Base-by-base conservation (phyloP, 1,284 basidiomycete genomes). In the Trametes polyzona region DNA sequence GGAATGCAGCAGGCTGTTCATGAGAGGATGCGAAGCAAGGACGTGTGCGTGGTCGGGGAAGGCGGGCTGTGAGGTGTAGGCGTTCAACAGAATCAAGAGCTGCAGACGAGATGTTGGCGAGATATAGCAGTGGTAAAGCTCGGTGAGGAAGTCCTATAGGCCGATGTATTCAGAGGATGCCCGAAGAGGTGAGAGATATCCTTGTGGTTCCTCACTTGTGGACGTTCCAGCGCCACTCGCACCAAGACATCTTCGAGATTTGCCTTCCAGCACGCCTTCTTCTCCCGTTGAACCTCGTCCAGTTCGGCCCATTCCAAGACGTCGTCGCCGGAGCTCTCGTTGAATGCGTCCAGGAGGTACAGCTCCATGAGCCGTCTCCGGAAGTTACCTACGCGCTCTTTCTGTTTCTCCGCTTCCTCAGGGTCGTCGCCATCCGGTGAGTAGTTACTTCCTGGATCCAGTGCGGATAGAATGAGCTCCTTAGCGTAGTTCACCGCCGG, bases 221-320 rank as follows among this genome's bases (percentile, higher is more conserved):
- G 87, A 57, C 78, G 72, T 62, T 82, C 77, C 52, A 83, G 68
- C 40, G 86, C 89, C 68, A 83, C 86, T 52, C 75, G 79, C 30
- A 91, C 76, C 32, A 92, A 74, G 23, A 89, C 79, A 61, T 89
- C 86, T 68, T 92, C 88, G 54, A 93, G 73, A 68, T 90, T 93
- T 29, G 74, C 71, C 71, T 91, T 92, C 90, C 90, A 93, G 33
- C 80, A 75, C 21, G 78, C 75, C 63, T 80, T 78, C 65, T 76
- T 80, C 50, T 83, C 81, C 52, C 84, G 78, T 63, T 90, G 81
- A 19, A 79, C 78, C 61, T 80, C 76, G 63, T 85, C 82, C 52
- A 90, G 72, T 40, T 79, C 81, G 9, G 85, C 83, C 83, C 86
- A 88, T 65, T 92, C 90, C 24, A 92, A 67, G 23, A 87, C 78